Base-by-base conservation (phyloP, 352 stramenopile species). In the Globisporangium radiosum region DNA sequence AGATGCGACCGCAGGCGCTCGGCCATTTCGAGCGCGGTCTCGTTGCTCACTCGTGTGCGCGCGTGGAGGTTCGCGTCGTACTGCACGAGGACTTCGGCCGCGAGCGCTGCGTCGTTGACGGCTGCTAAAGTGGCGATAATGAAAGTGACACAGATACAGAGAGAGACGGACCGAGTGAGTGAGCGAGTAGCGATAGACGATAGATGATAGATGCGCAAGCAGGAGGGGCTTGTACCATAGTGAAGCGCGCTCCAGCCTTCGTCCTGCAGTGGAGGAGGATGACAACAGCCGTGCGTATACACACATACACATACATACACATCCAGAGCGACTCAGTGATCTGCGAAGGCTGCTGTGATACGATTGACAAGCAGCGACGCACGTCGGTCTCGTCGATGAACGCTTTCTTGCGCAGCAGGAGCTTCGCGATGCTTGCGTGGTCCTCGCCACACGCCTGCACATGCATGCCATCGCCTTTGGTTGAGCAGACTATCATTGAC, bases 331-430 rank as follows among this genome's bases (percentile, higher is more conserved):
- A 33, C 25, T 33, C 25, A 33, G 25, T 3, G 25, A 33, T 33
- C 25, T 33, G 25, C 25, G 25, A 33, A 33, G 25, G 25, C 25
- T 33, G 25, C 25, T 3, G 25, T 33, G 25, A 2, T 33, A 33
- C 25, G 25, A 33, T 33, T 33, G 25, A 33, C 25, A 33, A 33
- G 25, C 25, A 33, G 25, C 25, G 25, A 72, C 75, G 59, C 63
- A 92, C 83, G 63, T 92, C 80, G 33, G 78, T 88, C 64, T 90
- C 83, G 53, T 92, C 78, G 53, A 92, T 78, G 57, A 90, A 88
- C 5, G 80, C 80, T 37, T 87, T 87, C 52, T 84, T 87, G 47
- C 73, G 73, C 33, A 92, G 69, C 19, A 92, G 61, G 8, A 92
- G 25, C 58, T 76, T 81, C 9, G 75, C 73, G 38, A 90, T 59